Base-by-base conservation (phyloP, 2,329 filamentous ascomycete genomes). In the Fusarium nanum region DNA sequence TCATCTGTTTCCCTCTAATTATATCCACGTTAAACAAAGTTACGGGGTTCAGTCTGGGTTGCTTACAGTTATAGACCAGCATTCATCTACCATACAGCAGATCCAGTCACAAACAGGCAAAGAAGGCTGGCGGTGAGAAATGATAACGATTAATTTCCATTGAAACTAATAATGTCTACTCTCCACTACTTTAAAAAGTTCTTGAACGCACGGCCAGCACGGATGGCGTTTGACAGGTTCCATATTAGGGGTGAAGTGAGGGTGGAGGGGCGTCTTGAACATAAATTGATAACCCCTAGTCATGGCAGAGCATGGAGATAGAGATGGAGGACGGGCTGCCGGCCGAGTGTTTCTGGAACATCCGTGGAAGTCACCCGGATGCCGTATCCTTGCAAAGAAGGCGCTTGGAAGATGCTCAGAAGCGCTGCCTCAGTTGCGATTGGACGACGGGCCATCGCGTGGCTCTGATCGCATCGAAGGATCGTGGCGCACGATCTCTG, bases 321-420 rank as follows among this genome's bases (percentile, higher is more conserved):
- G 45, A 56, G 54, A 40, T 56, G 23, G 45, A 25, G 10, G 34
- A 55, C 34, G 55, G 64, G 47, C 48, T 70, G 57, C 64, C 66
- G 63, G 64, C 73, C 66, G 72, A 72, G 61, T 71, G 59, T 64
- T 75, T 75, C 73, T 74, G 55, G 73, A 75, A 75, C 47, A 32
- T 40, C 44, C 47, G 46, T 65, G 37, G 73, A 74, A 75, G 57
- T 32, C 28, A 23, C 10, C 59, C 53, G 20, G 34, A 46, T 50
- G 27, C 25, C 16, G 52, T 18, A 75, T 57, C 73, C 73, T 75
- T 74, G 73, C 58, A 68, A 57, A 46, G 70, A 70, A 75, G 34
- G 56, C 60, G 56, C 63, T 62, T 69, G 59, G 68, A 75, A 75
- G 72, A 62, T 60, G 66, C 57, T 59, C 50, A 64, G 64, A 69